These are phyloP conservation scores for Coniferiporia weirii DNA, from an alignment of 1,284 basidiomycete genomes.

Conservation along the genomic window DNA sequence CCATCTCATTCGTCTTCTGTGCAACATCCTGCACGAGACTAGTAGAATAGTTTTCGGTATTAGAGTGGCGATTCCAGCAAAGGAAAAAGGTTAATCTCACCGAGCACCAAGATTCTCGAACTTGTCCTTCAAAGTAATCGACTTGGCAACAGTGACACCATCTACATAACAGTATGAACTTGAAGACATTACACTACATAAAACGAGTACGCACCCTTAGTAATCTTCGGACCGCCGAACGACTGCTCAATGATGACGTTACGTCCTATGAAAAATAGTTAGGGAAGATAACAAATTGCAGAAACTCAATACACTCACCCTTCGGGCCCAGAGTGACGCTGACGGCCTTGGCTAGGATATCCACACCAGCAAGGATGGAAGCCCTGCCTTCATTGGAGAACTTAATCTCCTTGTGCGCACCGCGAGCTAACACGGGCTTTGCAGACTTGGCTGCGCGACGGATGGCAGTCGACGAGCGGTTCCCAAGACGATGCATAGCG, in stretches of 20 bases:
- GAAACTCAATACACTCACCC: constrained; percentile 43
- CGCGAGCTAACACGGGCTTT: constrained; percentile 53
- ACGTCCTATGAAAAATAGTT: constrained; percentile 57
- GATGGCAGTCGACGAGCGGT: constrained; percentile 37
- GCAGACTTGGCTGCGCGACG: constrained; percentile 43
- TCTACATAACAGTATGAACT: constrained; percentile 41
- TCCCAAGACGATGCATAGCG: constrained; percentile 17
- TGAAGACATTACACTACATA: constrained; percentile 10
- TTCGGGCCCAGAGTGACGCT: constrained; percentile 96
- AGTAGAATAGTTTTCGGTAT: not conserved
- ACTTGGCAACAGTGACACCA: constrained; percentile 97
- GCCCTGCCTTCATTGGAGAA: constrained; percentile 96
- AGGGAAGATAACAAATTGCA: constrained; percentile 13
- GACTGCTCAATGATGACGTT: constrained; percentile 99
- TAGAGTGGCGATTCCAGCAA: constrained; percentile 5
- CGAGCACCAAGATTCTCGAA: constrained; percentile 98
- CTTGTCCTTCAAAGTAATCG: constrained; percentile 94
- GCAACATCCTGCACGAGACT: constrained; percentile 95
- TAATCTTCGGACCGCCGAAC: constrained; percentile 97
- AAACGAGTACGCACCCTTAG: constrained; percentile 63
- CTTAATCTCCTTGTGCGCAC: constrained; percentile 93
- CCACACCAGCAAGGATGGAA: constrained; percentile 92
- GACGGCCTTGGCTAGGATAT: constrained; percentile 93
- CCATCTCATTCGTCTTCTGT: constrained; percentile 94
- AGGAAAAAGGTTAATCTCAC: constrained; percentile 42